Evolutionary conservation across 495 filamentous ascomycete species (phyloP), one percentile per base, ranked within the genome.

Genomic region (Penicillium riverlandense): DNA sequence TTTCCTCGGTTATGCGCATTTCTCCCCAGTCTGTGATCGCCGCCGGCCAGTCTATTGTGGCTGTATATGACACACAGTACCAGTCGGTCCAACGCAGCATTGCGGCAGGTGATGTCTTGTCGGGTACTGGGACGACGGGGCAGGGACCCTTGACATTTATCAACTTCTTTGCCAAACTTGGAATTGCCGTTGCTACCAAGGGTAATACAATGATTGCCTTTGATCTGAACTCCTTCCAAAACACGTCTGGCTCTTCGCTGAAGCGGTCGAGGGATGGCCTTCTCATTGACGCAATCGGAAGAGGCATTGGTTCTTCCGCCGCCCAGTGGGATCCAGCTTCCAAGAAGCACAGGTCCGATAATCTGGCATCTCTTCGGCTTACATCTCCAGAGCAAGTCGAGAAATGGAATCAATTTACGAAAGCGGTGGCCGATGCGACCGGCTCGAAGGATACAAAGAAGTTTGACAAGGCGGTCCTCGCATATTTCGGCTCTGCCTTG

Each of bases 211-310:
- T 87, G 14, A 56, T 83, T 38, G 80, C 76, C 4, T 71, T 85
- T 39, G 82, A 86, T 51, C 59, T 87, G 15, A 81, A 81, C 53
- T 74, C 77, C 4, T 75, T 78, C 0, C 72, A 78, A 28, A 56
- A 41, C 13, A 41, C 57, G 2, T 45, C 58, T 0, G 62, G 67
- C 49, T 51, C 72, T n/a, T 68, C 71, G 9, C 70, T 69, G 28
- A 84, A 84, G 61, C 71, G 80, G 6, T 76, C 80, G 8, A 72
- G 80, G 11, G 77, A 80, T 41, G 84, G 85, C 11, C 67, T 86
- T 14, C 60, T 89, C 27, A 81, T 85, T 16, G 81, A 87, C 53
- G 82, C 84, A 1, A 79, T 88, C 50, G 81, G 84, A 4, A 78
- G 79, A 14, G 70, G 71, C 34, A 68, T 68, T 30, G 64, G 57